A percentile compares a stretch with the other conserved stretches of the same genome.
phyloP scores from a whole-genome alignment of 2,329 filamentous ascomycete species.

The Phialophora verrucosa region DNA sequence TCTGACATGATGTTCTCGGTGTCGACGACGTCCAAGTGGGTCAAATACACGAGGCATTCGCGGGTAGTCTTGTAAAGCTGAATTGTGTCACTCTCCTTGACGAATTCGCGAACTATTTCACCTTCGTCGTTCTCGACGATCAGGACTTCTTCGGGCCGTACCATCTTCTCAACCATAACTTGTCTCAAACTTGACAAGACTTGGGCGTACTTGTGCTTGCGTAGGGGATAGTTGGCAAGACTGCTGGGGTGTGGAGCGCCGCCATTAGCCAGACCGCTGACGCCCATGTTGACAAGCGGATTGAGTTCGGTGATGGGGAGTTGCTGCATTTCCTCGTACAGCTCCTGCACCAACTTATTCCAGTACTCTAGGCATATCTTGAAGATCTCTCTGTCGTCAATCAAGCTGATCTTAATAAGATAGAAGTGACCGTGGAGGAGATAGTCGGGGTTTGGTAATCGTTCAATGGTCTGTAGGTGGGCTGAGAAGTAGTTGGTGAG shows the following conservation, averaged over 20 bases:
- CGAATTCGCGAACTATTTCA: constrained; percentile 97
- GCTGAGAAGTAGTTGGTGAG: constrained; percentile 96
- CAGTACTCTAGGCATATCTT: constrained; percentile 99
- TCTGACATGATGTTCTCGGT: constrained; percentile 99
- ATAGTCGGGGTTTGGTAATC: constrained; percentile 91
- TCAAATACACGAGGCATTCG: constrained; percentile 95
- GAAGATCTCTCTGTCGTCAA: constrained; percentile 98
- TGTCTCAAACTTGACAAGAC: constrained; percentile 91
- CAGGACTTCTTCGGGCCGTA: constrained; percentile 93
- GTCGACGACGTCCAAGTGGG: constrained; percentile 94
- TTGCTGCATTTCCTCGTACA: constrained; percentile 98
- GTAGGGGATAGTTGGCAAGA: constrained; percentile 87
- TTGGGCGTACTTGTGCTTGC: constrained; percentile 97
- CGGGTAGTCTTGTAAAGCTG: constrained; percentile 99
- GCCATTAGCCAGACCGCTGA: constrained; percentile 72
- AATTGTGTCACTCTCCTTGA: constrained; percentile 98
- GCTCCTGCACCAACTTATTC: constrained; percentile 96
- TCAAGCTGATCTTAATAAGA: constrained; percentile 96
- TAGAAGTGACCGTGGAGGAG: constrained; percentile 97
- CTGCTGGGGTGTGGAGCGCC: constrained; percentile 83
- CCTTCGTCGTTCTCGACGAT: constrained; percentile 99
- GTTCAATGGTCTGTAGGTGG: constrained; percentile 92
- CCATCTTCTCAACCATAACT: constrained; percentile 99
- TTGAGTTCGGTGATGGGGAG: constrained; percentile 93
- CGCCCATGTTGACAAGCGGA: constrained; percentile 79